phyloP scores from a whole-genome alignment of 1,139 yeast genomes.

The Blastobotrys illinoisensis region DNA sequence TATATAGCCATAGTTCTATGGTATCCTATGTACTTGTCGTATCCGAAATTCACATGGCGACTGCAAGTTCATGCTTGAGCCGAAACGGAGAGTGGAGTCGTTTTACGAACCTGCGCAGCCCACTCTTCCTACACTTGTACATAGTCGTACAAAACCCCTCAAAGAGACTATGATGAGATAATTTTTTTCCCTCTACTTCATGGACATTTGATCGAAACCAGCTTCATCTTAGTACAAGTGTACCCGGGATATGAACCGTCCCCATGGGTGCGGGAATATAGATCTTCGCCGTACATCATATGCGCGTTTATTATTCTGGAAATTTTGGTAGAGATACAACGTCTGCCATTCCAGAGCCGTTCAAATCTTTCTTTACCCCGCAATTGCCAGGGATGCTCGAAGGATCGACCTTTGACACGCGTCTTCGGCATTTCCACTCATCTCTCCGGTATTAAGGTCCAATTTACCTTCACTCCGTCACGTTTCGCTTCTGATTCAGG shows the following conservation, averaged over 20 bases:
- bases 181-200: no score
- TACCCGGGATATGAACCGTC: neutral
- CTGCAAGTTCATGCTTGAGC: neutral
- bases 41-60: neutral
- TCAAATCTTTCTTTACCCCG: neutral
- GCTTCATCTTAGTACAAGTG: no score
- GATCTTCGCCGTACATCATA: neutral
- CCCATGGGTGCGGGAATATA: neutral
- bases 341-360: neutral
- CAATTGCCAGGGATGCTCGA: neutral
- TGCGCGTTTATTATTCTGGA: neutral
- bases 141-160: no score
- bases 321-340: neutral
- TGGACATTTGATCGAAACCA: no score
- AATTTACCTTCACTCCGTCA: no score
- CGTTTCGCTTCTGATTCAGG: neutral
- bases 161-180: no score
- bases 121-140: no score
- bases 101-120: neutral
- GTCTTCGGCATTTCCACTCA: no score
- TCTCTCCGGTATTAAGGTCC: no score
- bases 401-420: neutral
- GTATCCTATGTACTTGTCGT: neutral
- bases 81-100: neutral
- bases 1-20: neutral